These are phyloP conservation scores for Apiotrichum mycotoxinovorans DNA, from an alignment of 1,284 basidiomycete genomes.

Conservation along the genomic window DNA sequence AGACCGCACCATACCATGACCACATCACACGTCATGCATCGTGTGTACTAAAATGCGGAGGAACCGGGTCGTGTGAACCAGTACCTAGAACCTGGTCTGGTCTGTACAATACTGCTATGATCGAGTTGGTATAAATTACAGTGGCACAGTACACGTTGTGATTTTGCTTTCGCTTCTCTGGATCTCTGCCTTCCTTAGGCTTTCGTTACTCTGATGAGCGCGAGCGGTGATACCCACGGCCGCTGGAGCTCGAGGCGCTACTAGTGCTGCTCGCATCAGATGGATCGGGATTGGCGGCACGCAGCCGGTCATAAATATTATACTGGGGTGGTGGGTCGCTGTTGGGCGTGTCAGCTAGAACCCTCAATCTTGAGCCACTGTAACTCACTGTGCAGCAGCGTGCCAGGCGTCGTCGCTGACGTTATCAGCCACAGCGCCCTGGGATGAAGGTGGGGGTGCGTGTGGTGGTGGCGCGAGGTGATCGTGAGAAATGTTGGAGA, in stretches of 20 bases:
- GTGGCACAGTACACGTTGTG: too few species aligned
- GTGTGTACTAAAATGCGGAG: not conserved
- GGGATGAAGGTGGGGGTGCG: not conserved
- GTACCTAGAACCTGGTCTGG: not conserved
- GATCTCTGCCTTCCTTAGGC: not conserved
- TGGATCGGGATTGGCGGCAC: not conserved
- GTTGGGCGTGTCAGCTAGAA: not conserved
- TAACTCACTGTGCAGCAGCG: not conserved
- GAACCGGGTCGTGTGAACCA: too few species aligned
- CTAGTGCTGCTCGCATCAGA: not conserved
- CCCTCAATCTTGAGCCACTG: not conserved
- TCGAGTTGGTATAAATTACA: too few species aligned
- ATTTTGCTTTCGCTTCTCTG: too few species aligned
- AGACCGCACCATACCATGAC: too few species aligned
- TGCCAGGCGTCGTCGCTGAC: not conserved
- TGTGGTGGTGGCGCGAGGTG: not conserved
- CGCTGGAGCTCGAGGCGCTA: not conserved
- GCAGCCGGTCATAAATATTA: not conserved
- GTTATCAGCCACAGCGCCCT: not conserved
- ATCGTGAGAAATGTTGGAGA: not conserved
- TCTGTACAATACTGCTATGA: too few species aligned
- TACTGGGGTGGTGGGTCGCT: conserved; percentile 4
- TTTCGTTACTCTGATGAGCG: not conserved
- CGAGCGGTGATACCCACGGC: not conserved
- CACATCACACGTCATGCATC: not conserved